phyloP scores from a whole-genome alignment of 148 eudicot species.

The Cornus kousa region DNA sequence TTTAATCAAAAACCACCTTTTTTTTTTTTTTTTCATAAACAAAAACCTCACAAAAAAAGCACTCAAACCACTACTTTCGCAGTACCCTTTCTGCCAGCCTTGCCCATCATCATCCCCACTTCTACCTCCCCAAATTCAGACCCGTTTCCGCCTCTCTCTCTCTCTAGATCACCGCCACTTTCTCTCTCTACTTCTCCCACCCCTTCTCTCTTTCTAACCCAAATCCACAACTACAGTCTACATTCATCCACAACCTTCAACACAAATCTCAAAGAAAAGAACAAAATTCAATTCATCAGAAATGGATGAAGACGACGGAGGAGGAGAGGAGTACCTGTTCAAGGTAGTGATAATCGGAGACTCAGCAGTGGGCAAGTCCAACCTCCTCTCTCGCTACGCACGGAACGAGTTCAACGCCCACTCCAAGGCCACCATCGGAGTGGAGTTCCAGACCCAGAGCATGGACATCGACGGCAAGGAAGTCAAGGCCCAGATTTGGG shows the following conservation, averaged over 20 bases:
- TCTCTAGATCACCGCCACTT: background rate
- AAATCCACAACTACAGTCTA: background rate
- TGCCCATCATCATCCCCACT: background rate
- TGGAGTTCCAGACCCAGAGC: conserved; percentile 1
- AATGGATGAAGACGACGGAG: background rate
- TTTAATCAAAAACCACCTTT: too few species aligned
- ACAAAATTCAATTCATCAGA: background rate
- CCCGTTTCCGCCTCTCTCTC: background rate
- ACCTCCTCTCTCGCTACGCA: background rate
- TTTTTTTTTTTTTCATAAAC: too few species aligned
- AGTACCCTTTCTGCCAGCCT: background rate
- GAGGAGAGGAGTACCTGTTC: background rate
- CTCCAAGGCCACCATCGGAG: background rate
- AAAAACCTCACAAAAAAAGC: background rate
- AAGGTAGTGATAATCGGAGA: background rate
- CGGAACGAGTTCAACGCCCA: background rate
- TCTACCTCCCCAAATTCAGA: background rate
- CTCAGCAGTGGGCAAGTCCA: background rate
- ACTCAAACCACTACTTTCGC: background rate
- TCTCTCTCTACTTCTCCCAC: background rate
- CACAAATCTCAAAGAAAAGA: background rate
- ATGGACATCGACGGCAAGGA: background rate
- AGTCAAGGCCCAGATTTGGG: conserved; percentile 1
- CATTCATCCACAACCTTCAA: background rate
- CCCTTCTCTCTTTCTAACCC: background rate